Conservation (phyloP, 108 stramenopile genomes). For the Mayamaea pseudoterrestris region DNA sequence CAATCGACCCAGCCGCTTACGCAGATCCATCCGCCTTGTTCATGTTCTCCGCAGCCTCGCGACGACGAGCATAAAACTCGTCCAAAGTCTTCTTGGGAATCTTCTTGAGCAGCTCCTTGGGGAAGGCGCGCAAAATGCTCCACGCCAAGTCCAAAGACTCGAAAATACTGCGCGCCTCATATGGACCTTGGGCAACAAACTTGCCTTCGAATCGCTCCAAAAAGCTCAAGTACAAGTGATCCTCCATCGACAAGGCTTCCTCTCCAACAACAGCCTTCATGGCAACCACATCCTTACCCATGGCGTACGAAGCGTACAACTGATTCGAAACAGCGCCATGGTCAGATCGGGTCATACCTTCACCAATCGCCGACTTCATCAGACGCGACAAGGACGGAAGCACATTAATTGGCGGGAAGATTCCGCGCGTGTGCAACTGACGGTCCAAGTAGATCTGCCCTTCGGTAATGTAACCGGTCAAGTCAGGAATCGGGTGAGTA, state of each 20-base stretch:
- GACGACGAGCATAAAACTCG: slow-evolving; percentile 86
- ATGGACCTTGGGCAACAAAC: slow-evolving; percentile 96
- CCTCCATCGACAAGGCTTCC: slow-evolving; percentile 98
- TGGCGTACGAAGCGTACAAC: slow-evolving; percentile 97
- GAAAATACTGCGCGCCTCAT: slow-evolving; percentile 97
- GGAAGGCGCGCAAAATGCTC: slow-evolving; percentile 97
- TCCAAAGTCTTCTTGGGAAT: slow-evolving; percentile 97
- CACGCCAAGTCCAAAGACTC: slow-evolving; percentile 98
- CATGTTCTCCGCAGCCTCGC: slow-evolving; percentile 68
- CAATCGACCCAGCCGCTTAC: neutral
- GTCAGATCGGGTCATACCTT: slow-evolving; percentile 97
- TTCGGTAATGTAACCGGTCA: slow-evolving; percentile 99
- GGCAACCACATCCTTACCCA: slow-evolving; percentile 99
- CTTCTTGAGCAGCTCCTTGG: slow-evolving; percentile 99
- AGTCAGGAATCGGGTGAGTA: slow-evolving; percentile 99
- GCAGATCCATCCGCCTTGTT: slow-evolving; percentile 51
- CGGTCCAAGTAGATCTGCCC: slow-evolving; percentile 98
- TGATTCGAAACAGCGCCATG: slow-evolving; percentile 99
- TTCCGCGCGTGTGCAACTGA: slow-evolving; percentile 95
- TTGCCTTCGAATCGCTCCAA: slow-evolving; percentile 97
- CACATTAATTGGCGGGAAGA: slow-evolving; percentile 99
- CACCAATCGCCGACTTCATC: slow-evolving; percentile 99
- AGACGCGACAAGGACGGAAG: slow-evolving; percentile 96
- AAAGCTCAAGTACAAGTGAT: slow-evolving; percentile 98
- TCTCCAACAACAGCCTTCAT: slow-evolving; percentile 99